phyloP scores from a whole-genome alignment of 768 basidiomycete species.

The Glaciozyma martinii region DNA sequence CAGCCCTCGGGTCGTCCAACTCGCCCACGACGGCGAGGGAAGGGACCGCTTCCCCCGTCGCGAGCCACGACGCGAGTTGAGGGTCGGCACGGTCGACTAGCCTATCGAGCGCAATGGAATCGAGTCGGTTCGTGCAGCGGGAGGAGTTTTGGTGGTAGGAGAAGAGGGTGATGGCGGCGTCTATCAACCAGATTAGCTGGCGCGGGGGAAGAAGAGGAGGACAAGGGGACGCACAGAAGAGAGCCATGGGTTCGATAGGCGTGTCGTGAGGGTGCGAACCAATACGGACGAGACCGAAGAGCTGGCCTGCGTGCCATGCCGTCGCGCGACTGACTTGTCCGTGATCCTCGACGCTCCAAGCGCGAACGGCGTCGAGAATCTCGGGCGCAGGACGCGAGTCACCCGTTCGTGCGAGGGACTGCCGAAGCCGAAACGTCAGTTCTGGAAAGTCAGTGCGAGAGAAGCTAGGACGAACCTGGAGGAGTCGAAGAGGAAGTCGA shows the following conservation, averaged over 20 bases:
- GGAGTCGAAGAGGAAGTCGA: conserved; percentile 8
- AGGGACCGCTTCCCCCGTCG: neutral
- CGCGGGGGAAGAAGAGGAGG: too few species aligned
- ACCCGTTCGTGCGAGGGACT: conserved; percentile 19
- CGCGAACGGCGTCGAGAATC: neutral
- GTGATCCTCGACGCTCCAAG: conserved; percentile 9
- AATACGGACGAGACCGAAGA: conserved; percentile 18
- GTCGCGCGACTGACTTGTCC: conserved; percentile 16
- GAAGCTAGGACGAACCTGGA: conserved; percentile 12
- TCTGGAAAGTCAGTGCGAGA: neutral
- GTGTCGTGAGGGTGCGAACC: conserved; percentile 5
- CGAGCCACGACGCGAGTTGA: neutral
- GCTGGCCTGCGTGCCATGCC: conserved; percentile 27
- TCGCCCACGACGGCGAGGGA: neutral
- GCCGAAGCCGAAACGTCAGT: neutral
- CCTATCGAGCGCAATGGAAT: conserved; percentile 8
- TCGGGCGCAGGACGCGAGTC: neutral
- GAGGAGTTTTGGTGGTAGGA: conserved; percentile 5
- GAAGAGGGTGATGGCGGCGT: conserved; percentile 17
- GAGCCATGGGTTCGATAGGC: conserved; percentile 26
- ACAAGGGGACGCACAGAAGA: conserved; percentile 14
- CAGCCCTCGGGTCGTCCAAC: neutral
- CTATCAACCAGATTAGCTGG: too few species aligned
- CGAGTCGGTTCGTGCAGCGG: neutral
- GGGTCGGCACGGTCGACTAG: conserved; percentile 12